Percentiles rank a stretch among this genome's conserved stretches.
phyloP scores from a whole-genome alignment of 208 protist species.

The Giardia duodenalis region DNA sequence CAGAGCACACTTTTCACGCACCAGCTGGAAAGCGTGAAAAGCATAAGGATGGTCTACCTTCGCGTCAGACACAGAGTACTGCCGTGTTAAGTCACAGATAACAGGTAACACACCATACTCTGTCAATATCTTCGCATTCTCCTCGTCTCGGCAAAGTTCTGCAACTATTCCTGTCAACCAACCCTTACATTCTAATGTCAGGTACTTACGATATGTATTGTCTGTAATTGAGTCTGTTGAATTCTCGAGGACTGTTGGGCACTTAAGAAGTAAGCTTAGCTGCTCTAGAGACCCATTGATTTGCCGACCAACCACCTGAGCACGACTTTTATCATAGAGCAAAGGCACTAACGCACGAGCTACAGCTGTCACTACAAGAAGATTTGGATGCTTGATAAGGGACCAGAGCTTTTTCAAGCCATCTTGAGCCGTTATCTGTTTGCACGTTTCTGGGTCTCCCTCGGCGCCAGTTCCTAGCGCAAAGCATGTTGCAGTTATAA shows the following conservation, averaged over 20 bases:
- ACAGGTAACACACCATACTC: not conserved
- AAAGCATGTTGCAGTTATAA: not conserved
- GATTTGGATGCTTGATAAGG: not conserved
- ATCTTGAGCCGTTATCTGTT: not conserved
- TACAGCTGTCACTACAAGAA: conserved; percentile 1
- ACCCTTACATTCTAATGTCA: not conserved
- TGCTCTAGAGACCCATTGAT: not conserved
- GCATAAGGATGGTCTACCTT: not conserved
- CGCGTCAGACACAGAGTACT: not conserved
- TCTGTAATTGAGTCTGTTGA: not conserved
- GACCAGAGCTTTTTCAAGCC: conserved; percentile 3
- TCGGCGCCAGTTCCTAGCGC: not conserved
- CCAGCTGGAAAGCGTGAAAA: not conserved
- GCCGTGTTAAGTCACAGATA: not conserved
- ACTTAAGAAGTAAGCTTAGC: not conserved
- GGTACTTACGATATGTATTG: not conserved
- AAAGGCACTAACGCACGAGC: not conserved
- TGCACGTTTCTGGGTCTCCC: not conserved
- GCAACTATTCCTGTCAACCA: conserved; percentile 20
- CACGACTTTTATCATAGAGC: not conserved
- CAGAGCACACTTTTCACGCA: conserved; percentile 4
- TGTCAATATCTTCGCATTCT: conserved; percentile 8
- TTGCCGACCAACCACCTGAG: not conserved
- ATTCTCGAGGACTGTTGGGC: not conserved
- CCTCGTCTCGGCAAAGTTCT: not conserved